A percentile compares a stretch with the other conserved stretches of the same genome.
Conservation (phyloP, 2,329 filamentous ascomycete species). For the Blastomyces parvus region DNA sequence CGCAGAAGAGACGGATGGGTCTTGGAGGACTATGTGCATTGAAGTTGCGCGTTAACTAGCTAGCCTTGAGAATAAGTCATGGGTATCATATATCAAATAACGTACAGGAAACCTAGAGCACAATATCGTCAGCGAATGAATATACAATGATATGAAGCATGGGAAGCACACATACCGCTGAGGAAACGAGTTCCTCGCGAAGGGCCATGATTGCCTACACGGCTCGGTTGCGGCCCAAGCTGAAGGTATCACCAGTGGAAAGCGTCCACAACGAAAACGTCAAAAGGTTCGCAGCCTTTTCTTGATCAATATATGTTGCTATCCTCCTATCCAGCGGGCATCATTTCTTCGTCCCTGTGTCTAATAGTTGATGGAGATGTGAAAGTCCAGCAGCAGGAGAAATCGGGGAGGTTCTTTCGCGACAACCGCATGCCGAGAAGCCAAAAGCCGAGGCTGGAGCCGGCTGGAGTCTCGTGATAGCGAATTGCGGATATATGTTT, state of each 20-base stretch:
- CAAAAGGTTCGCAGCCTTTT: not conserved
- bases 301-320: not conserved
- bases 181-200: constrained; percentile 82
- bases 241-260: not conserved
- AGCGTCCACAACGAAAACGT: not conserved
- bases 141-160: constrained; percentile 20
- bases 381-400: not conserved
- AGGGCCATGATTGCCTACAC: constrained; percentile 55
- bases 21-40: constrained; percentile 65
- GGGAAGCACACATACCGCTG: constrained; percentile 52
- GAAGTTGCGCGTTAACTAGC: not conserved
- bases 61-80: not conserved
- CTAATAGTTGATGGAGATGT: not conserved
- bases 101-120: constrained; percentile 45
- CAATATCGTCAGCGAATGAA: constrained; percentile 20
- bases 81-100: constrained; percentile 10
- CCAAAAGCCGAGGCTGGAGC: constrained; percentile 19
- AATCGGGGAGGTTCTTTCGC: constrained; percentile 3
- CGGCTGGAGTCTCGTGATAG: constrained; percentile 28
- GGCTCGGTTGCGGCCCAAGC: not conserved
- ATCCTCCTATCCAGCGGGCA: no score
- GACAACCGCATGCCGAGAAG: constrained; percentile 7
- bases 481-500: constrained; percentile 15
- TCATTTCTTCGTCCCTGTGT: not conserved
- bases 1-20: constrained; percentile 80